Base-by-base conservation (phyloP, 495 filamentous ascomycete genomes). In the Coniosporium apollinis region DNA sequence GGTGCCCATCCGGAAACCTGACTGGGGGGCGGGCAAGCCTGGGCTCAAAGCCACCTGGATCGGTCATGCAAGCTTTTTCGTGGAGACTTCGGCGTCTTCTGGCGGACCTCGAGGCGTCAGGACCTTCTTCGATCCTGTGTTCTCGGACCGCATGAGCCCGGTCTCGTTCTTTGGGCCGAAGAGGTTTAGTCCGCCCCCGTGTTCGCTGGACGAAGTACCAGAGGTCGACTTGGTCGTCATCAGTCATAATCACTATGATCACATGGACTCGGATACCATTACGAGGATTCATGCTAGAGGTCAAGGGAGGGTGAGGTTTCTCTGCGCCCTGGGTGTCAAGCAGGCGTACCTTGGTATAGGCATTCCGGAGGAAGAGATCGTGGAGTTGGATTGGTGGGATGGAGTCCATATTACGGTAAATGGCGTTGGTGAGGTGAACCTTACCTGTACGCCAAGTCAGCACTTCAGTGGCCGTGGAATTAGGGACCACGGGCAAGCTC, bases 331-430 rank as follows among this genome's bases (percentile, higher is more conserved):
- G 22, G 55, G 58, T 7, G 58, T 65, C 30, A 50, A 50, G 15
- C 9, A 28, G 3, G 54, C 49, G 45, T 54, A 68, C 8, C 8
- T 47, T 14, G 45, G 54, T 10, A 50, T 60, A 14, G 63, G 61
- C 0, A 57, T 68, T 6, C 39, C 44, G 5, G 33, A 41, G 19
- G 50, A 59, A 2, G 48, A 60, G n/a, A 50, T 69, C 15, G 50
- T 46, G 5, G 61, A 70, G 41, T 38, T 65, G 36, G 66, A 70
- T 41, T 70, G 66, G 66, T 69, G 64, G 66, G 60, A 70, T 17
- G 48, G 51, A 2, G 56, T 59, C 4, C 34, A 45, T 10, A 30
- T 59, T 5, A 37, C 36, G 10, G 22, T 37, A 13, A 42, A 47
- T 3, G 30, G 26, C 6, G 16, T 53, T 5, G 50, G 48, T 4